Conservation (phyloP, 1,284 basidiomycete species). For the Blastosporella zonata region DNA sequence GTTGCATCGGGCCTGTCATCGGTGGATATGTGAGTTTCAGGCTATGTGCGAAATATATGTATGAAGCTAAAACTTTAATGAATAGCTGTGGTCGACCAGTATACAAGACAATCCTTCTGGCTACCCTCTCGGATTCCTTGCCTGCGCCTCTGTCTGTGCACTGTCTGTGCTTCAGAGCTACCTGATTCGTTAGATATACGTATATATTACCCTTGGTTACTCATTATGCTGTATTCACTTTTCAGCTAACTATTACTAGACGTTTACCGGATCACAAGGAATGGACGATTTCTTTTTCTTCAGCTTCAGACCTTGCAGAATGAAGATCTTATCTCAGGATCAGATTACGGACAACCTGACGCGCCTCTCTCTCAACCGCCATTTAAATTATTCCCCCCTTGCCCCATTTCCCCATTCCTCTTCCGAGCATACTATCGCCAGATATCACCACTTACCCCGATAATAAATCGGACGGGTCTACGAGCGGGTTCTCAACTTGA, state of each 20-base stretch:
- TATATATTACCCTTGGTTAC: constrained; percentile 7
- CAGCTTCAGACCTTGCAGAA: background rate
- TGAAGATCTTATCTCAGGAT: background rate
- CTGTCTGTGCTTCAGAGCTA: constrained; percentile 68
- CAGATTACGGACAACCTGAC: too few relatives aligned
- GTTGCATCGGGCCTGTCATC: constrained; percentile 75
- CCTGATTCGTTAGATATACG: constrained; percentile 56
- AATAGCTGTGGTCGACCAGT: constrained; percentile 73
- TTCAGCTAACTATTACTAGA: too few relatives aligned
- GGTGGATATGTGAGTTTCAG: constrained; percentile 62
- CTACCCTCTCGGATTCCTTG: constrained; percentile 71
- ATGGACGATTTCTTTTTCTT: too few relatives aligned
- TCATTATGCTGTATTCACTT: too few relatives aligned
- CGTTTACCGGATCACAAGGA: background rate
- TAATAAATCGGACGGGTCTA: too few relatives aligned
- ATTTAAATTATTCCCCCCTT: too few relatives aligned
- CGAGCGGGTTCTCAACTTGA: too few relatives aligned
- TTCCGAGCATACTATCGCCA: too few relatives aligned
- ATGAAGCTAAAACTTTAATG: constrained; percentile 6
- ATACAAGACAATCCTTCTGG: constrained; percentile 65
- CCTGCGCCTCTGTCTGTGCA: constrained; percentile 57
- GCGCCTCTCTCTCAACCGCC: too few relatives aligned
- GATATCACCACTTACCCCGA: too few relatives aligned
- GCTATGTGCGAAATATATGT: background rate
- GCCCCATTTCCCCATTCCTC: too few relatives aligned